Evolutionary conservation across 192 early-diverging fungal species (phyloP).

Genomic region (Gaertneriomyces semiglobifer): DNA sequence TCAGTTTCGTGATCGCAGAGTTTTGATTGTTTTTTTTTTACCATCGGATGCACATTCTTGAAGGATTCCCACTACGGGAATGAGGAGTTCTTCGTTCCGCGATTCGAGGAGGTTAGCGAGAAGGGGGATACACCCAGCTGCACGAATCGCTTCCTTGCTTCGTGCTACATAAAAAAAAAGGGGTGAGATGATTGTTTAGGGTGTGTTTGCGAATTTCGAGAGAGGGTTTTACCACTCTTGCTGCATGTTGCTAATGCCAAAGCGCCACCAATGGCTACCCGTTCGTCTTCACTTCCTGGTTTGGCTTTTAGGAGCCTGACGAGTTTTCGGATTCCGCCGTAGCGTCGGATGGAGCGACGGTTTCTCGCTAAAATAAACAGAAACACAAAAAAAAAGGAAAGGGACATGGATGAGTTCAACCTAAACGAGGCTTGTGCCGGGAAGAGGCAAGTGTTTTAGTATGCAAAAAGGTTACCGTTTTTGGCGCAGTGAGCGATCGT

Average conservation of each 20-base stretch:
- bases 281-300: conserved; percentile 47
- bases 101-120: conserved; percentile 57
- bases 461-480: conserved; percentile 39
- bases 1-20: neutral
- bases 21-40: neutral
- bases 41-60: conserved; percentile 61
- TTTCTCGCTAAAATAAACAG: conserved; percentile 41
- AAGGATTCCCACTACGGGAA: conserved; percentile 63
- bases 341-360: conserved; percentile 51
- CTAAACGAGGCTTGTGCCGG: neutral
- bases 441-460: neutral
- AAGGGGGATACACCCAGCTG: conserved; percentile 55
- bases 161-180: conserved; percentile 27
- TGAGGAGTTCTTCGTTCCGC: conserved; percentile 54
- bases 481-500: conserved; percentile 64
- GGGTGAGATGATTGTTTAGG: neutral
- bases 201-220: neutral
- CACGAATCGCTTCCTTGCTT: conserved; percentile 63
- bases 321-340: conserved; percentile 58
- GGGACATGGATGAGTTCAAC: neutral
- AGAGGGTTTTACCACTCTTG: conserved; percentile 53
- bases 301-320: conserved; percentile 53
- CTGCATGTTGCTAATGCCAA: conserved; percentile 57
- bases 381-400: neutral
- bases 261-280: conserved; percentile 58